Conservation (phyloP, 305 asterid genomes). For the Fraxinus ornus region DNA sequence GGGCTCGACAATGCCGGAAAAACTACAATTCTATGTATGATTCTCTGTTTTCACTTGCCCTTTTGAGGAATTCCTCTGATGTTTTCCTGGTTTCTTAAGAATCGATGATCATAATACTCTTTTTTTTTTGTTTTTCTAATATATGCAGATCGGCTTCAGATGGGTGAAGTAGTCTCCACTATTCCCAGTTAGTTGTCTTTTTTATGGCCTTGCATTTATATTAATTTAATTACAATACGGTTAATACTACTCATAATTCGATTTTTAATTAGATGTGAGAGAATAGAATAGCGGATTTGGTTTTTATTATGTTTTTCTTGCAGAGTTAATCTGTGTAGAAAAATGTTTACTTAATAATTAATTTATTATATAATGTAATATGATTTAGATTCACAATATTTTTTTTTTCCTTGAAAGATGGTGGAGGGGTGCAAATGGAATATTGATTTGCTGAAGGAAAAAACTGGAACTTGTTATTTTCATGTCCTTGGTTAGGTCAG, state of each 20-base stretch:
- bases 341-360: not conserved
- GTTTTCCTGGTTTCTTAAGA: not conserved
- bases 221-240: not conserved
- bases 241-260: not conserved
- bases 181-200: constrained; percentile 66
- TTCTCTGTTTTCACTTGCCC: not conserved
- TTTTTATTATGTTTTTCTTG: not conserved
- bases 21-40: constrained; percentile 80
- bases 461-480: not conserved
- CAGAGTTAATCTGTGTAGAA: not conserved
- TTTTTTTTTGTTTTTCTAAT: not conserved
- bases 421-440: constrained; percentile 12
- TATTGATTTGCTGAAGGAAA: constrained; percentile 5
- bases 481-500: constrained; percentile 15
- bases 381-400: not conserved
- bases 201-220: not conserved
- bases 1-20: constrained; percentile 96
- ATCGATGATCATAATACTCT: constrained; percentile 11
- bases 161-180: constrained; percentile 98
- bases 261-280: not conserved
- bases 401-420: not conserved
- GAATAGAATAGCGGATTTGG: not conserved
- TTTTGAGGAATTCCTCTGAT: not conserved
- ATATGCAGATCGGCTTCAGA: constrained; percentile 87
- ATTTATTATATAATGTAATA: not conserved